Percentiles rank a stretch among this genome's conserved stretches.
Evolutionary conservation across 208 protist species (phyloP).

Genomic region (Borovskyia barvae): DNA sequence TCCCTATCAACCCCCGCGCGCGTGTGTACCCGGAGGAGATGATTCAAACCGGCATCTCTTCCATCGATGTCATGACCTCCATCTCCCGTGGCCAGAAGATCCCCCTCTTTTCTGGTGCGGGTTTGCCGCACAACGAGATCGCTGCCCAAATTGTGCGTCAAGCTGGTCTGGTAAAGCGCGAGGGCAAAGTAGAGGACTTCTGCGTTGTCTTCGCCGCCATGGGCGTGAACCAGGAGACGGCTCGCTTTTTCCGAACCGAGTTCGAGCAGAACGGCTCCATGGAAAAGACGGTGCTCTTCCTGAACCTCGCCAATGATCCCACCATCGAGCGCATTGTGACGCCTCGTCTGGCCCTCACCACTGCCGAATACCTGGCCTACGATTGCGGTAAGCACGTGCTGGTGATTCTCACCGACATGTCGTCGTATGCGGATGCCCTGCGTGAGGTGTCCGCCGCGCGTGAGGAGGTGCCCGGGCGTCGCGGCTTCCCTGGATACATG

Average conservation of each 20-base stretch:
- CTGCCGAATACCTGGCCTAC: slow-evolving; percentile 99
- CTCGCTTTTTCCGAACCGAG: slow-evolving; percentile 99
- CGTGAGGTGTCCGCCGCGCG: slow-evolving; percentile 99
- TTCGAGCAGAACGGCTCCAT: slow-evolving; percentile 99
- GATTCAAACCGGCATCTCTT: slow-evolving; percentile 99
- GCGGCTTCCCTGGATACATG: slow-evolving; percentile 99
- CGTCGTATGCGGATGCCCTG: slow-evolving; percentile 99
- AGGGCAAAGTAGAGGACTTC: slow-evolving; percentile 96
- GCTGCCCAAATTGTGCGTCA: slow-evolving; percentile 99
- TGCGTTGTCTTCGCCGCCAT: slow-evolving; percentile 99
- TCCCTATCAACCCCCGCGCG: slow-evolving; percentile 99
- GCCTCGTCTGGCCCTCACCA: slow-evolving; percentile 99
- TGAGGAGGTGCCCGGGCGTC: slow-evolving; percentile 99
- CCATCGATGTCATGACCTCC: slow-evolving; percentile 99
- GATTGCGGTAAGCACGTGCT: slow-evolving; percentile 99
- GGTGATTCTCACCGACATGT: slow-evolving; percentile 99
- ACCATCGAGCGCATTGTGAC: slow-evolving; percentile 99
- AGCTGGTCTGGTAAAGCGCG: slow-evolving; percentile 97
- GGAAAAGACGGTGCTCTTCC: slow-evolving; percentile 97
- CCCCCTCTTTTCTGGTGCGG: slow-evolving; percentile 99
- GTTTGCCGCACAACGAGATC: slow-evolving; percentile 99
- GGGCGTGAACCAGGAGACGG: slow-evolving; percentile 99
- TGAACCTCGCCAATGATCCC: slow-evolving; percentile 99
- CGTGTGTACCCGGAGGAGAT: slow-evolving; percentile 99
- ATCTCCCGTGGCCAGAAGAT: slow-evolving; percentile 99